Evolutionary conservation across 805 yeast genomes (phyloP), one percentile per base, ranked within the genome.

Genomic region (Wickerhamiella qilinensis): DNA sequence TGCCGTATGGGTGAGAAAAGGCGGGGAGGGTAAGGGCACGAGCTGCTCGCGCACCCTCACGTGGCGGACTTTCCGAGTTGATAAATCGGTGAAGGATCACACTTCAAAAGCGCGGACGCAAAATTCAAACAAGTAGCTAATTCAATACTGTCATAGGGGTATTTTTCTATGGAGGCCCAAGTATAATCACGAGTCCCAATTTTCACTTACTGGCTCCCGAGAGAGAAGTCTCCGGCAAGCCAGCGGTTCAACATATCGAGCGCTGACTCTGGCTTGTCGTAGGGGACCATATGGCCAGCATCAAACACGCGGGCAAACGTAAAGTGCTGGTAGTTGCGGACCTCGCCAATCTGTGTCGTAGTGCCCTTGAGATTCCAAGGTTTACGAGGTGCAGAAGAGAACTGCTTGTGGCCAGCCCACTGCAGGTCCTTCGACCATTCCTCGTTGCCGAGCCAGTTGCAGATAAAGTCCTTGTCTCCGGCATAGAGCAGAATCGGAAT

Each of bases 281-380:
- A 76, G 18, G 94, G 93, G 46, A 83, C 94, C 94, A 85, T 84
- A 60, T 85, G 95, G 29, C 94, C 94, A 35, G 91, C 94, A 50
- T 77, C 85, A 51, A 62, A 82, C 35, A 84, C 68, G 57, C 93
- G 71, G 53, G 83, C 67, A 60, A 78, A 84, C 2, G 94, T 78
- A 55, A 84, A 77, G 39, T 74, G 51, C 34, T 72, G 75, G 53
- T 43, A 42, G 47, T 71, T 73, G 57, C 76, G 77, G 43, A 71
- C 76, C 47, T 72, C 72, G 48, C 85, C 85, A n/a, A 77, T 80
- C 38, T 58, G 56, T 36, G 60, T 55, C 36, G 60, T 55, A 34
- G 68, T 72, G 27, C 57, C 57, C 45, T 39, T 43, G 19, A 43
- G 36, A 18, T 12, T 12, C 62, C 59, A 57, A 25, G 48, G 41